Evolutionary conservation across 805 yeast genomes (phyloP), one percentile per base, ranked within the genome.

Genomic region (Suhomyces sp.): DNA sequence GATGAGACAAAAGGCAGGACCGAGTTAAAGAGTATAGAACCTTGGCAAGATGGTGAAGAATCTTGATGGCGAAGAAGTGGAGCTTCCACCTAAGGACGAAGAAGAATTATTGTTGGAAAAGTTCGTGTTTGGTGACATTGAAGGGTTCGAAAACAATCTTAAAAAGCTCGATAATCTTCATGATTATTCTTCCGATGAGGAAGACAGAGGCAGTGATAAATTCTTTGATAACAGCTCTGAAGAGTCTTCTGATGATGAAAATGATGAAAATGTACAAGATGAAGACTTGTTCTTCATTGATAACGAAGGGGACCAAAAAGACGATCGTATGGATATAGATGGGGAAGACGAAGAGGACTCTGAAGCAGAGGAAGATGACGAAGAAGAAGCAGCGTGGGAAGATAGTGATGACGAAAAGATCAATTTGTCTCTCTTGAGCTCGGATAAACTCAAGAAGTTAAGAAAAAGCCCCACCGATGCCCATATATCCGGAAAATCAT

Each of bases 361-460:
- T 7, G 69, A 63, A 3, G 71, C 62, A n/a, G 71, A 59, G 31
- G 80, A 76, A n/a, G 94, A 98, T 98, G 67, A 67, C 13, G 98
- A 94, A 69, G 86, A 94, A 61, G 98, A 93, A 65, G 97, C 90
- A 5, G 81, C 77, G 19, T 94, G 99, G 99, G 67, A 67, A 13
- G 99, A 94, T 70, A 86, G 96, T 52, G 98, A 92, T 62, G 99
- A 94, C 66, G 98, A 92, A 55, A 76, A 76, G 43, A 58, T 88
- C 22, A 71, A 73, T 19, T 77, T 93, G 6, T 81, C 94, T 1
- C 68, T 94, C 27, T 63, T 75, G 13, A 66, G 79, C 1, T 72
- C 85, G 1, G 85, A 86, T 57, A 82, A 80, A 58, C 68, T 86
- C 29, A 84, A 81, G 57, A 94, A 93, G 70, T 76, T 94, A 59